Evolutionary conservation across 345 rosid genomes (phyloP).

Genomic region (Euphorbia tirucalli): DNA sequence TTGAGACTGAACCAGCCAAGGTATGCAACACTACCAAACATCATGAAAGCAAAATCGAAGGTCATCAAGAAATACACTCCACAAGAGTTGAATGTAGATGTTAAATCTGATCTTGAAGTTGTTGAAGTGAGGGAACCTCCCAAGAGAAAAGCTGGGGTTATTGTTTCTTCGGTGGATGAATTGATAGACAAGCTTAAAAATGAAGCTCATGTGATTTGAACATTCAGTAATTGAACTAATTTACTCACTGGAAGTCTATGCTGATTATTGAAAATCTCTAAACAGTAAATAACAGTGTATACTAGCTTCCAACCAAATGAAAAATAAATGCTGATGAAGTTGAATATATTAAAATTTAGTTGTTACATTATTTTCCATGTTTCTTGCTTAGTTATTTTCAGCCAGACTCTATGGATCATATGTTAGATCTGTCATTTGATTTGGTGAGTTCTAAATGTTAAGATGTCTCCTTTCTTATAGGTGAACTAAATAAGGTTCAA

Average conservation of each 20-base stretch:
- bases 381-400: too few relatives aligned
- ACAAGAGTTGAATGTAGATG: conserved; percentile 59
- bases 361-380: too few relatives aligned
- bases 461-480: too few relatives aligned
- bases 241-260: not conserved
- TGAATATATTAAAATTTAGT: too few relatives aligned
- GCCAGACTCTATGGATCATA: too few relatives aligned
- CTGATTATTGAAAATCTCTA: not conserved
- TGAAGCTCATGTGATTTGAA: conserved; percentile 61
- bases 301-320: too few relatives aligned
- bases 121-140: conserved; percentile 73
- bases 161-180: conserved; percentile 68
- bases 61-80: conserved; percentile 67
- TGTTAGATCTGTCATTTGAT: too few relatives aligned
- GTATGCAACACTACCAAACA: conserved; percentile 90
- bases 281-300: not conserved
- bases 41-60: conserved; percentile 93
- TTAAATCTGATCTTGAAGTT: conserved; percentile 59
- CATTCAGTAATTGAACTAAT: not conserved
- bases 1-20: conserved; percentile 92
- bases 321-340: too few relatives aligned
- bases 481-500: too few relatives aligned
- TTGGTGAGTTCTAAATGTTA: too few relatives aligned
- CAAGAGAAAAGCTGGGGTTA: conserved; percentile 71
- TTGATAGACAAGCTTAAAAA: conserved; percentile 71